Evolutionary conservation across 2,329 filamentous ascomycete genomes (phyloP).

Genomic region (Cylindrodendrum hubeiense): DNA sequence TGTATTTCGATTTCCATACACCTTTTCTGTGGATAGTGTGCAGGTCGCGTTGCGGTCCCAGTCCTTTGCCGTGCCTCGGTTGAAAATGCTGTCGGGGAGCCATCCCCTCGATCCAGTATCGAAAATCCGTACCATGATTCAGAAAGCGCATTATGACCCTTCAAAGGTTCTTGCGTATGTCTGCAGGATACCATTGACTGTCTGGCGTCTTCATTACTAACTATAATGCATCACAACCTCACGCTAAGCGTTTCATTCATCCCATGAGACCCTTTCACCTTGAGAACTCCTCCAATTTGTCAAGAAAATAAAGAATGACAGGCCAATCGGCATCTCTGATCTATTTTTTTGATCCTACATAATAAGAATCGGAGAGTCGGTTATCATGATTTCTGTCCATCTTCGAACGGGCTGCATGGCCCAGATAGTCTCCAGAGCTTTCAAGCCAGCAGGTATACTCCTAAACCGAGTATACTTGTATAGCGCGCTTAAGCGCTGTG

Average conservation of each 20-base stretch:
- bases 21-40: no score
- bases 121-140: constrained; percentile 52
- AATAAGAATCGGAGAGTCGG: constrained; percentile 44
- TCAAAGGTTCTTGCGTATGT: constrained; percentile 58
- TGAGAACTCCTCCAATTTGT: no score
- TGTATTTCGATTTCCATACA: no score
- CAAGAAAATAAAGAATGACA: no score
- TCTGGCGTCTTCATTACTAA: no score
- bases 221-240: no score
- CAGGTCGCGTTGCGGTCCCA: no score
- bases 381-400: constrained; percentile 48
- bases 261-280: no score
- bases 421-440: constrained; percentile 52
- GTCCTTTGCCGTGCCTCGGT: no score
- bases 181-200: no score
- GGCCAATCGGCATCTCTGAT: no score
- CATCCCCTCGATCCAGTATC: constrained; percentile 54
- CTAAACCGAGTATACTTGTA: constrained; percentile 51
- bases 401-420: constrained; percentile 34
- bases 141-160: constrained; percentile 54
- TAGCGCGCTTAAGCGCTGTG: constrained; percentile 43
- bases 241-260: no score
- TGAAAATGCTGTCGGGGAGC: constrained; percentile 52
- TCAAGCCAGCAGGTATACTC: constrained; percentile 52
- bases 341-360: constrained; percentile 38